Percentiles rank a stretch among this genome's conserved stretches.
phyloP scores from a whole-genome alignment of 1,284 basidiomycete genomes.

The Lentinus polychrous region DNA sequence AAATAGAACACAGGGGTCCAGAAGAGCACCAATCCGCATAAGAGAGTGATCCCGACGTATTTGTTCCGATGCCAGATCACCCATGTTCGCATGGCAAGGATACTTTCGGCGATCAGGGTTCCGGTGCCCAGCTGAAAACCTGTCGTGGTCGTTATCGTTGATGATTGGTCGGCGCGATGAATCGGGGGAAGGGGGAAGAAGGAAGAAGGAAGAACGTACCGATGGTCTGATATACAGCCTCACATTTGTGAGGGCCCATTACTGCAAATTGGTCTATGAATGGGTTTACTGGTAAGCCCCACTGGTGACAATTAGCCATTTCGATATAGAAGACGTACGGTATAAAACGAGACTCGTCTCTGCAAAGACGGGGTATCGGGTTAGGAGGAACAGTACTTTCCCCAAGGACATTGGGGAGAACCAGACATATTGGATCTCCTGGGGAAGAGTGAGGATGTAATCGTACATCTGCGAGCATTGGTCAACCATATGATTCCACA shows the following conservation, averaged over 20 bases:
- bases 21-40: conserved; percentile 2
- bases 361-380: conserved; percentile 9
- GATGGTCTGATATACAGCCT: conserved; percentile 3
- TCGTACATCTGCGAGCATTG: conserved; percentile 4
- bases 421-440: conserved; percentile 5
- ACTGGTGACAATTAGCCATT: too few relatives aligned
- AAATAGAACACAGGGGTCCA: conserved; percentile 7
- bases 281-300: too few relatives aligned
- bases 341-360: conserved; percentile 8
- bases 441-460: not conserved
- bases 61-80: conserved; percentile 9
- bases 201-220: not conserved
- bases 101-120: conserved; percentile 4
- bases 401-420: conserved; percentile 1
- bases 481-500: not conserved
- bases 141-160: too few relatives aligned
- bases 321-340: conserved; percentile 5
- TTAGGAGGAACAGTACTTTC: conserved; percentile 9
- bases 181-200: too few relatives aligned
- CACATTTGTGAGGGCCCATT: conserved; percentile 3
- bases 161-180: too few relatives aligned
- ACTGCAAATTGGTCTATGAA: conserved; percentile 7
- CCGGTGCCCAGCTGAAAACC: conserved; percentile 5
- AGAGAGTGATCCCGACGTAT: conserved; percentile 1
- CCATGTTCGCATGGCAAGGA: conserved; percentile 12